phyloP scores from a whole-genome alignment of 2,329 filamentous ascomycete genomes.

The Sporothrix pallida region DNA sequence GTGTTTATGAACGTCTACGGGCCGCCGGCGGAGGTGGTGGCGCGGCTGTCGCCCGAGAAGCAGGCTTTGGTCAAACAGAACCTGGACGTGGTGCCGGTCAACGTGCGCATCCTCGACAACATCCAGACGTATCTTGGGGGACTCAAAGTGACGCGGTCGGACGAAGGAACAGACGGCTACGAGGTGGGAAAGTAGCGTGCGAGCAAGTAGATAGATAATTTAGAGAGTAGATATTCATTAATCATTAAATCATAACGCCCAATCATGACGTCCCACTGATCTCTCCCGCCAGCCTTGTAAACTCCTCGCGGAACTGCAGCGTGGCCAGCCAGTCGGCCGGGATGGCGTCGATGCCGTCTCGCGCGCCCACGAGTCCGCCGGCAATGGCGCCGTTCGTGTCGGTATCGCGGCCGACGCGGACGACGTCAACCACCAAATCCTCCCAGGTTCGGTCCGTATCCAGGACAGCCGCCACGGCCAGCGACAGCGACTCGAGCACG shows the following conservation, averaged over 20 bases:
- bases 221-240: background rate
- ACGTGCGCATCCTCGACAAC: conserved; percentile 33
- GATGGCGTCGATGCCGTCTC: conserved; percentile 52
- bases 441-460: conserved; percentile 48
- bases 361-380: conserved; percentile 53
- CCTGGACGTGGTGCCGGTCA: conserved; percentile 35
- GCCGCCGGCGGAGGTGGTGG: conserved; percentile 31
- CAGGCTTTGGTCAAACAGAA: conserved; percentile 33
- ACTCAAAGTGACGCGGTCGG: conserved; percentile 16
- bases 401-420: conserved; percentile 52
- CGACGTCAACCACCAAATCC: conserved; percentile 54
- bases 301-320: conserved; percentile 51
- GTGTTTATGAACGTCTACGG: conserved; percentile 36
- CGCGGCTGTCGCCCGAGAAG: conserved; percentile 25
- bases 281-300: conserved; percentile 37
- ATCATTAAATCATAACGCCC: no score
- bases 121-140: background rate
- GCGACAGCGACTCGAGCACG: conserved; percentile 51
- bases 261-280: background rate
- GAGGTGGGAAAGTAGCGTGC: background rate
- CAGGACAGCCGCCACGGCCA: conserved; percentile 52
- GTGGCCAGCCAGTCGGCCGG: conserved; percentile 49
- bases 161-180: conserved; percentile 34
- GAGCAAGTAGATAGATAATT: background rate
- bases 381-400: conserved; percentile 56